Evolutionary conservation across 1,139 yeast genomes (phyloP).

Genomic region (Wickerhamomyces sp.): DNA sequence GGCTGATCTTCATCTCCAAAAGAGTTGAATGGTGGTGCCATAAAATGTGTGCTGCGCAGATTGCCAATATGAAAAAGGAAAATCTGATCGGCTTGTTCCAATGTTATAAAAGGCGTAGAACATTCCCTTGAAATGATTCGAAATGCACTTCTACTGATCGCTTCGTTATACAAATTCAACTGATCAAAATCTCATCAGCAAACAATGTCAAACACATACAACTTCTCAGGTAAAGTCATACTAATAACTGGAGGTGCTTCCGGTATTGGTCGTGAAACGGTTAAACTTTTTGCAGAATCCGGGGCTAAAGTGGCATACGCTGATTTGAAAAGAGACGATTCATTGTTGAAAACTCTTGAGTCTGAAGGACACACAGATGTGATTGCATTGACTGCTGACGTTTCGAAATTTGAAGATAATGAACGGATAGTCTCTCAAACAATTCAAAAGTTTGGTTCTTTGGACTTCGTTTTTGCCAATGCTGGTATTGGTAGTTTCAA

Average conservation of each 20-base stretch:
- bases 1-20: too few relatives aligned
- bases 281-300: background rate
- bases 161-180: background rate
- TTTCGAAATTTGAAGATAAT: background rate
- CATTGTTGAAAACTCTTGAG: background rate
- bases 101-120: too few relatives aligned
- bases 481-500: background rate
- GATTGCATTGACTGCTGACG: background rate
- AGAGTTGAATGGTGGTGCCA: too few relatives aligned
- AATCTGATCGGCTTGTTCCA: too few relatives aligned
- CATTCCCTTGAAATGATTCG: too few relatives aligned
- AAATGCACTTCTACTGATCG: too few relatives aligned
- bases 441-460: background rate
- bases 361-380: background rate
- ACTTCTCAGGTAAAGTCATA: background rate
- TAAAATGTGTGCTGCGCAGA: too few relatives aligned
- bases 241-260: background rate
- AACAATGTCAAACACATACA: background rate
- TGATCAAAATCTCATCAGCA: background rate
- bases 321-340: background rate
- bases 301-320: background rate
- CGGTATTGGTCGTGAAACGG: background rate
- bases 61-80: too few relatives aligned
- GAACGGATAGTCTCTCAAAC: background rate
- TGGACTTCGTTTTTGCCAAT: background rate